These are phyloP conservation scores for Aspergillus versicolor DNA, from an alignment of 2,329 filamentous ascomycete species.

Conservation along the genomic window DNA sequence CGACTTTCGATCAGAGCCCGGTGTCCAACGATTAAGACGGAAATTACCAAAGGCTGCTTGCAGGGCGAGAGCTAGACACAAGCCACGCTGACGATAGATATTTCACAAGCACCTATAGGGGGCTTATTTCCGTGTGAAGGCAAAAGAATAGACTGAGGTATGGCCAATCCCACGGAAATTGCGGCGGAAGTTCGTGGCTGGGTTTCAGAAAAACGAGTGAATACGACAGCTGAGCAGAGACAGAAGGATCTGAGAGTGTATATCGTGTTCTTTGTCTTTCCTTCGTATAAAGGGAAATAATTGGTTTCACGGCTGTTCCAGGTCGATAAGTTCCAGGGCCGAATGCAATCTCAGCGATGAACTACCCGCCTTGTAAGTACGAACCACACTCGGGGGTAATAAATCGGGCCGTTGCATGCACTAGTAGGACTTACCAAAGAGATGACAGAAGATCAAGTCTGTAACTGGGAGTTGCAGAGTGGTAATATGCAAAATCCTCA, in stretches of 20 bases:
- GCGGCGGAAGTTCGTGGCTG: slow-evolving; percentile 16
- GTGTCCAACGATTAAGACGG: slow-evolving; percentile 25
- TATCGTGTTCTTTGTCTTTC: slow-evolving; percentile 21
- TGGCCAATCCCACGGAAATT: slow-evolving; percentile 13
- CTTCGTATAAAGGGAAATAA: slow-evolving; percentile 12
- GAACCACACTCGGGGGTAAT: slow-evolving; percentile 25
- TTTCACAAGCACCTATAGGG: slow-evolving; percentile 18
- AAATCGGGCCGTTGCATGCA: slow-evolving; percentile 32
- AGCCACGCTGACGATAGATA: slow-evolving; percentile 23
- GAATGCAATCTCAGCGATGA: slow-evolving; percentile 30
- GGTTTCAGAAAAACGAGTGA: slow-evolving; percentile 17
- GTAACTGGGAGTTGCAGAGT: slow-evolving; percentile 23
- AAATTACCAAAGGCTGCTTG: slow-evolving; percentile 32
- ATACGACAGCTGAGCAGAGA: slow-evolving; percentile 15
- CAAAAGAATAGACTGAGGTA: slow-evolving; percentile 8
- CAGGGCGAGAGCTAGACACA: slow-evolving; percentile 26
- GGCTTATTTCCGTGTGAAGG: slow-evolving; percentile 20
- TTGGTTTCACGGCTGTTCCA: slow-evolving; percentile 4
- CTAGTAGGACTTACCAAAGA: slow-evolving; percentile 30
- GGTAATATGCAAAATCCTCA: slow-evolving; percentile 31
- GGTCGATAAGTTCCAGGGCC: slow-evolving; percentile 26
- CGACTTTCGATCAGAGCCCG: slow-evolving; percentile 38
- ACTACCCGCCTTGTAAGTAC: slow-evolving; percentile 41
- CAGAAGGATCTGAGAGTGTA: slow-evolving; percentile 24
- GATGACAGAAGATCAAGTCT: slow-evolving; percentile 18